phyloP scores from a whole-genome alignment of 768 basidiomycete genomes.

The Xerocomellus chrysenteron region DNA sequence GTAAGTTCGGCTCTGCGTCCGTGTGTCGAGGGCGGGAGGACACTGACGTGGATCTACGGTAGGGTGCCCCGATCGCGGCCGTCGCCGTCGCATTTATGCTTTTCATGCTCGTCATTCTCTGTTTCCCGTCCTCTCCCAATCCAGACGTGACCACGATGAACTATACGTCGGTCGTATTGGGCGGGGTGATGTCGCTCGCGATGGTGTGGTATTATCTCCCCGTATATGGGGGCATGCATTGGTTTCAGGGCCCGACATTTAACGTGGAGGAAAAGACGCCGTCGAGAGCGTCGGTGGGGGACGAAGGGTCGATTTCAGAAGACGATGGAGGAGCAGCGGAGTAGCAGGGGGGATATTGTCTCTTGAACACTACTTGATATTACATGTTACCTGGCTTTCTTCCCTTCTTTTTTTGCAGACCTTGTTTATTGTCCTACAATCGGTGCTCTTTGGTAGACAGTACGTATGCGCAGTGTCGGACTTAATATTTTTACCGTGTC shows the following conservation, averaged over 20 bases:
- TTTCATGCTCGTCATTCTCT: conserved; percentile 58
- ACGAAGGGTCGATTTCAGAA: background rate
- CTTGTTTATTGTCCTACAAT: no score
- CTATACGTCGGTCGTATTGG: conserved; percentile 65
- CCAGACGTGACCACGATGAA: conserved; percentile 58
- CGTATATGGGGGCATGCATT: conserved; percentile 64
- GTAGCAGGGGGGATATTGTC: background rate
- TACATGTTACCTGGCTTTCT: no score
- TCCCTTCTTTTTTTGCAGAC: no score
- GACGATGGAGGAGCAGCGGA: background rate
- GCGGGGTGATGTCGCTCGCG: conserved; percentile 55
- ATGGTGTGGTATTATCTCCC: conserved; percentile 67
- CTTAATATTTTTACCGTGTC: no score
- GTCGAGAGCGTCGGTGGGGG: background rate
- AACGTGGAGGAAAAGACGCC: conserved; percentile 33
- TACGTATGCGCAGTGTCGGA: no score
- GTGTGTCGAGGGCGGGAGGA: background rate
- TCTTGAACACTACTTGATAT: background rate
- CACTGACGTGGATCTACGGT: conserved; percentile 1
- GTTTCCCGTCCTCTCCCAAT: conserved; percentile 56
- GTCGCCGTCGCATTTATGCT: conserved; percentile 62
- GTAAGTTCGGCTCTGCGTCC: conserved; percentile 23
- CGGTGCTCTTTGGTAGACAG: no score
- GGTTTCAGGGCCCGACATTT: conserved; percentile 63
- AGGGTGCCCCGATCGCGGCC: conserved; percentile 54